A percentile compares a stretch with the other conserved stretches of the same genome.
Evolutionary conservation across 164 flowering plant genomes (phyloP).

Genomic region (Aristolochia contorta): DNA sequence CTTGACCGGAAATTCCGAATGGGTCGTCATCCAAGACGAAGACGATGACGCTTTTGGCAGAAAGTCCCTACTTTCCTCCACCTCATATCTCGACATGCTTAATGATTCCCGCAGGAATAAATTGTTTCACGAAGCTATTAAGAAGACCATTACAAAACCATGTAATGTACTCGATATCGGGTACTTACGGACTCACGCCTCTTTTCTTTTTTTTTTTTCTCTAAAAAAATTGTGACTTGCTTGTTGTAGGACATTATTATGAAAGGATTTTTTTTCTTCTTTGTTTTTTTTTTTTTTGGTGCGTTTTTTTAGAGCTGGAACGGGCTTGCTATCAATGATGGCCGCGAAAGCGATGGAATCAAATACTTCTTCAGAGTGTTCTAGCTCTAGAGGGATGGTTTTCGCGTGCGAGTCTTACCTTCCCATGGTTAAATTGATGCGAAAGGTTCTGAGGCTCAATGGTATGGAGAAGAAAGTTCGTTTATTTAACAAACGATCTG

Average conservation of each 20-base stretch:
- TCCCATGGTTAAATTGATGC: slow-evolving; percentile 89
- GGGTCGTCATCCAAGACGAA: slow-evolving; percentile 72
- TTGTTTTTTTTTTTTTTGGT: not conserved
- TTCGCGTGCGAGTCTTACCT: slow-evolving; percentile 92
- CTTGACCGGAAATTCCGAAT: slow-evolving; percentile 74
- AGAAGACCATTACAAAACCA: slow-evolving; percentile 51
- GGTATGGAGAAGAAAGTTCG: slow-evolving; percentile 48
- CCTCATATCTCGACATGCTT: slow-evolving; percentile 94
- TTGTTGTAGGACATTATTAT: not conserved
- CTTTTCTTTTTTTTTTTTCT: not conserved
- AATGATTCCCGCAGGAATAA: slow-evolving; percentile 70
- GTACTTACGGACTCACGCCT: slow-evolving; percentile 21
- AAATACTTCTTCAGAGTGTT: slow-evolving; percentile 8
- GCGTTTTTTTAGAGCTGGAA: slow-evolving; percentile 63
- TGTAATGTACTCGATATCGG: slow-evolving; percentile 95
- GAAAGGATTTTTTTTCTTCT: not conserved
- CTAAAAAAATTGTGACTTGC: no score
- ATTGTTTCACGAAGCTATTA: slow-evolving; percentile 65
- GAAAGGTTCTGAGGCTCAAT: slow-evolving; percentile 61
- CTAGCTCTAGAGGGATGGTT: slow-evolving; percentile 37
- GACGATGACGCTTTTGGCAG: slow-evolving; percentile 14
- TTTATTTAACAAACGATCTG: slow-evolving; percentile 71
- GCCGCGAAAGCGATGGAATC: slow-evolving; percentile 70
- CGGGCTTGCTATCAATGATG: slow-evolving; percentile 95
- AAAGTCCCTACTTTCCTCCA: slow-evolving; percentile 46